These are phyloP conservation scores for Colletotrichum magnum DNA, from an alignment of 2,329 filamentous ascomycete genomes.

Conservation along the genomic window DNA sequence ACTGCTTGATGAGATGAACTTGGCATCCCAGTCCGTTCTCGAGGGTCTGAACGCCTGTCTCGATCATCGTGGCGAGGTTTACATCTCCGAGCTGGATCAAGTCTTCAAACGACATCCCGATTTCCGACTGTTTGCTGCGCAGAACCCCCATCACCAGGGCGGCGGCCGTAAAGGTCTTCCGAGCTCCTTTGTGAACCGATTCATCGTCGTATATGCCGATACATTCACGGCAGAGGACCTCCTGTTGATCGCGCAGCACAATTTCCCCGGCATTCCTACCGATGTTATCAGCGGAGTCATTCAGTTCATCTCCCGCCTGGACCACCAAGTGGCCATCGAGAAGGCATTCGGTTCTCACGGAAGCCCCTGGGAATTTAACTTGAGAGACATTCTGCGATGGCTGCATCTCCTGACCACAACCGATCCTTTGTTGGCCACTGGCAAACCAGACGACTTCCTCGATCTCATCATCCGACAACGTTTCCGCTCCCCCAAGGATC, in stretches of 20 bases:
- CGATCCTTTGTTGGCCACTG: constrained; percentile 72
- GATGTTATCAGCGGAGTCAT: constrained; percentile 78
- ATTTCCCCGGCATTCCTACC: constrained; percentile 76
- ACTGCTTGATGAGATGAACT: constrained; percentile 97
- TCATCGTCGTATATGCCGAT: constrained; percentile 97
- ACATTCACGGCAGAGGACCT: constrained; percentile 87
- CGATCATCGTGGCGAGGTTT: constrained; percentile 95
- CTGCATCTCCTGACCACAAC: constrained; percentile 77
- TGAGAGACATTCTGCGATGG: constrained; percentile 93
- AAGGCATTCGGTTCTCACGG: constrained; percentile 73
- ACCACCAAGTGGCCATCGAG: constrained; percentile 76
- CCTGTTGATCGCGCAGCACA: constrained; percentile 82
- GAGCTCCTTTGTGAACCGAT: constrained; percentile 96
- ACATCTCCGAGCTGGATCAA: constrained; percentile 94
- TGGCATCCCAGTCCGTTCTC: constrained; percentile 95
- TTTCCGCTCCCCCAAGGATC: constrained; percentile 82
- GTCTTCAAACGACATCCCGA: constrained; percentile 90
- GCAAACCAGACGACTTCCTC: constrained; percentile 79
- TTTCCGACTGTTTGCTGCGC: constrained; percentile 96
- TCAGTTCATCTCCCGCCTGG: constrained; percentile 83
- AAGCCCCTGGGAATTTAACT: constrained; percentile 95
- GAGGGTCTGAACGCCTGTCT: constrained; percentile 97
- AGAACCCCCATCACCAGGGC: constrained; percentile 98
- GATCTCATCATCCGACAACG: constrained; percentile 88
- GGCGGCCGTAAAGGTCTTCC: constrained; percentile 95